Percentiles rank a stretch among this genome's conserved stretches.
Evolutionary conservation across 2,329 filamentous ascomycete species (phyloP).

Genomic region (Ascochyta lentis): DNA sequence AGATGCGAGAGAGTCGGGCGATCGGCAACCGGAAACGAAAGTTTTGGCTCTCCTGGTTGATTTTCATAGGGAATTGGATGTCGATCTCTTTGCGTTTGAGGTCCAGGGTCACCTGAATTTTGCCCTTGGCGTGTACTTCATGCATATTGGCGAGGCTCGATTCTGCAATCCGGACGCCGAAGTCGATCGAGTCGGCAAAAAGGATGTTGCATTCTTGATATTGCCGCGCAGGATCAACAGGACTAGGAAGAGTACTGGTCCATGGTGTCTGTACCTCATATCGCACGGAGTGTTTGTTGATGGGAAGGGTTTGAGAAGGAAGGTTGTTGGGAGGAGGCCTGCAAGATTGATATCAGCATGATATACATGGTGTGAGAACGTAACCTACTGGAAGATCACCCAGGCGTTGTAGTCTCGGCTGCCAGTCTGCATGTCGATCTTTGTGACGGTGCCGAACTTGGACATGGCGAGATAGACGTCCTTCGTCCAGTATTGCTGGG

Average conservation of each 20-base stretch:
- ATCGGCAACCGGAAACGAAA: conserved; percentile 57
- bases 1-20: conserved; percentile 51
- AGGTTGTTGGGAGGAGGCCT: conserved; percentile 26
- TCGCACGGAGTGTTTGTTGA: conserved; percentile 13
- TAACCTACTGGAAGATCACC: conserved; percentile 34
- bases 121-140: conserved; percentile 42
- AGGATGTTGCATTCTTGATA: conserved; percentile 39
- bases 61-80: conserved; percentile 52
- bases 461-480: conserved; percentile 33
- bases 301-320: conserved; percentile 10
- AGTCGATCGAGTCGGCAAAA: conserved; percentile 59
- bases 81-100: conserved; percentile 53
- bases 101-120: conserved; percentile 51
- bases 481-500: conserved; percentile 25
- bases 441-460: conserved; percentile 34
- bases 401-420: conserved; percentile 23
- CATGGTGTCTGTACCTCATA: conserved; percentile 11
- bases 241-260: conserved; percentile 26
- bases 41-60: conserved; percentile 22
- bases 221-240: conserved; percentile 25
- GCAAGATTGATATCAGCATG: neutral
- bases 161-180: conserved; percentile 66
- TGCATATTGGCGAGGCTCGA: conserved; percentile 67
- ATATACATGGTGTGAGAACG: neutral
- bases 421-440: conserved; percentile 35